Percentiles rank a stretch among this genome's conserved stretches.
These are phyloP conservation scores for Wickerhamomyces sp. DNA, from an alignment of 1,139 yeast genomes.

Conservation along the genomic window DNA sequence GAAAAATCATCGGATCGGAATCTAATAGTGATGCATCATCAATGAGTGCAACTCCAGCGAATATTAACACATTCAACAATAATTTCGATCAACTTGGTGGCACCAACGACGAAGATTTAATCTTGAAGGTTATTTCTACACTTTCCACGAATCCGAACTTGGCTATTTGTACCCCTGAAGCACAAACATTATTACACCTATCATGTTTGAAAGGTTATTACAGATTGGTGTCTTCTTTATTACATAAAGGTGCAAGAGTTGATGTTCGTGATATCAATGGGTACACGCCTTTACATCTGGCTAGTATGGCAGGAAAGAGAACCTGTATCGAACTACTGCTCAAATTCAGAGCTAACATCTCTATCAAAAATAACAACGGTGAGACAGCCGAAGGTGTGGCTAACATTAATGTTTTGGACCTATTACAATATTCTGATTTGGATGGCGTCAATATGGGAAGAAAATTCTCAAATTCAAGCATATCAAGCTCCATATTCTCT, in stretches of 20 bases:
- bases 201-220: conserved; percentile 73
- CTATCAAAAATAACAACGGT: conserved; percentile 53
- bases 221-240: conserved; percentile 55
- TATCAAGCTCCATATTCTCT: conserved; percentile 24
- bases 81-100: conserved; percentile 1
- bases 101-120: conserved; percentile 47
- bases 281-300: conserved; percentile 81
- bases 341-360: conserved; percentile 61
- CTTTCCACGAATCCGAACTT: conserved; percentile 57
- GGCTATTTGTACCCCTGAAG: conserved; percentile 75
- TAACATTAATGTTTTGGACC: conserved; percentile 61
- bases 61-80: conserved; percentile 1
- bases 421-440: conserved; percentile 24
- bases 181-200: conserved; percentile 83
- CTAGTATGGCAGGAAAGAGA: conserved; percentile 66
- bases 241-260: conserved; percentile 75
- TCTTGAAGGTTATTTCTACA: conserved; percentile 61
- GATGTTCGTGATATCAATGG: conserved; percentile 78
- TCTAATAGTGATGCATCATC: conserved; percentile 7
- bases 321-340: conserved; percentile 36
- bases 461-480: conserved; percentile 22
- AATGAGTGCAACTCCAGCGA: conserved; percentile 5
- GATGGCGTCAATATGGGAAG: conserved; percentile 19
- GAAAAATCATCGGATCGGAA: conserved; percentile 69
- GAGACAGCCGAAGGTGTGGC: conserved; percentile 48